These are phyloP conservation scores for Exophiala sp. DNA, from an alignment of 2,329 filamentous ascomycete species.

Conservation along the genomic window DNA sequence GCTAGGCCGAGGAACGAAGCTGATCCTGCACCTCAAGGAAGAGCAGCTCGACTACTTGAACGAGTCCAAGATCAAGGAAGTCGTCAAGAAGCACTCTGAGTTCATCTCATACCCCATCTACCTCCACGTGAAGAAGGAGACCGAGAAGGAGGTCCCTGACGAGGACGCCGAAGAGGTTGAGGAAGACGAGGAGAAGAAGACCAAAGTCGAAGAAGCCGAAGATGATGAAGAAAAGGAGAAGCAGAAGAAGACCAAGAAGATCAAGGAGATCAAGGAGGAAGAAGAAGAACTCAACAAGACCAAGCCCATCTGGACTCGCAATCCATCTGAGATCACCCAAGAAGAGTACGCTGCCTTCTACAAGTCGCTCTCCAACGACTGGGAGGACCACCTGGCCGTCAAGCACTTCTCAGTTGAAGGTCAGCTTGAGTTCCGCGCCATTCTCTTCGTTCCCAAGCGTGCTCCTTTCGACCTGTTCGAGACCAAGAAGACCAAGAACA, in stretches of 20 bases:
- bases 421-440: conserved; percentile 99
- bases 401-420: conserved; percentile 99
- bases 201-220: conserved; percentile 88
- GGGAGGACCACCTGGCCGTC: conserved; percentile 98
- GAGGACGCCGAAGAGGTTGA: conserved; percentile 78
- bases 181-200: conserved; percentile 80
- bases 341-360: conserved; percentile 99
- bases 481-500: conserved; percentile 99
- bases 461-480: conserved; percentile 99
- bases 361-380: conserved; percentile 99
- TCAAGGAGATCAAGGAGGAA: conserved; percentile 98
- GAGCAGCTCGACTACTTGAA: conserved; percentile 98
- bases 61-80: conserved; percentile 99
- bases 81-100: conserved; percentile 99
- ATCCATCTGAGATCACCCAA: conserved; percentile 86
- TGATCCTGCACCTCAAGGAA: conserved; percentile 98
- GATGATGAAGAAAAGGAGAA: conserved; percentile 82
- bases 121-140: conserved; percentile 99
- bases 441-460: conserved; percentile 99
- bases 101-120: conserved; percentile 99
- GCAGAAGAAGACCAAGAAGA: conserved; percentile 96
- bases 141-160: conserved; percentile 95
- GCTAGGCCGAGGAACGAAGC: conserved; percentile 92
- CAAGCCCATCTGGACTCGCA: conserved; percentile 99
- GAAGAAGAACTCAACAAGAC: conserved; percentile 99